Conservation (phyloP, 495 filamentous ascomycete species). For the Podospora pseudopauciseta region DNA sequence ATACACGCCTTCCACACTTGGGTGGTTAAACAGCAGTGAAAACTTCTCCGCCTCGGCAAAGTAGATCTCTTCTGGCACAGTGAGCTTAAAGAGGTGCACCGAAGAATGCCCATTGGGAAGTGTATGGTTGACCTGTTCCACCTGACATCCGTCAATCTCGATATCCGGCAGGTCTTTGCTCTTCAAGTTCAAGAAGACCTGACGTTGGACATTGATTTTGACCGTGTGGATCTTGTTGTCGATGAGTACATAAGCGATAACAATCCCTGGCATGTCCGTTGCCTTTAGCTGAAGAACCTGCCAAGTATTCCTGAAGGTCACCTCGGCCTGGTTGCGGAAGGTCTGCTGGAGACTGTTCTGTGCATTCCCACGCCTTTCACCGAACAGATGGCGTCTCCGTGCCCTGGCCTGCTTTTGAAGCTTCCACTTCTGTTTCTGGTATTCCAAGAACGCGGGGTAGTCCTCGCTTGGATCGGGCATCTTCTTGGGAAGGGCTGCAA, state of each 20-base stretch:
- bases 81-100: conserved; percentile 88
- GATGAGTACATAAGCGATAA: conserved; percentile 87
- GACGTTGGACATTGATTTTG: conserved; percentile 83
- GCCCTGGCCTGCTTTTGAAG: conserved; percentile 90
- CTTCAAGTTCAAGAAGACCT: conserved; percentile 89
- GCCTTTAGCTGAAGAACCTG: conserved; percentile 83
- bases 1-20: conserved; percentile 94
- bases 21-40: conserved; percentile 77
- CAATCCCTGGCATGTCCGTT: conserved; percentile 76
- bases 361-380: conserved; percentile 66
- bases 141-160: conserved; percentile 78
- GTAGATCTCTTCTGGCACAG: conserved; percentile 82
- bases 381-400: conserved; percentile 87
- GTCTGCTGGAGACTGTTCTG: conserved; percentile 76
- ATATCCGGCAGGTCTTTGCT: conserved; percentile 82
- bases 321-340: conserved; percentile 86
- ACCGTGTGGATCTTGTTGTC: conserved; percentile 84
- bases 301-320: conserved; percentile 88
- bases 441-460: conserved; percentile 83
- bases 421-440: conserved; percentile 99
- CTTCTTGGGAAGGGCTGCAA: conserved; percentile 71
- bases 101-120: conserved; percentile 94
- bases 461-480: conserved; percentile 88
- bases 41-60: conserved; percentile 80
- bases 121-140: conserved; percentile 87